Conservation (phyloP, 257 asterid species). For the Handroanthus guayacan region DNA sequence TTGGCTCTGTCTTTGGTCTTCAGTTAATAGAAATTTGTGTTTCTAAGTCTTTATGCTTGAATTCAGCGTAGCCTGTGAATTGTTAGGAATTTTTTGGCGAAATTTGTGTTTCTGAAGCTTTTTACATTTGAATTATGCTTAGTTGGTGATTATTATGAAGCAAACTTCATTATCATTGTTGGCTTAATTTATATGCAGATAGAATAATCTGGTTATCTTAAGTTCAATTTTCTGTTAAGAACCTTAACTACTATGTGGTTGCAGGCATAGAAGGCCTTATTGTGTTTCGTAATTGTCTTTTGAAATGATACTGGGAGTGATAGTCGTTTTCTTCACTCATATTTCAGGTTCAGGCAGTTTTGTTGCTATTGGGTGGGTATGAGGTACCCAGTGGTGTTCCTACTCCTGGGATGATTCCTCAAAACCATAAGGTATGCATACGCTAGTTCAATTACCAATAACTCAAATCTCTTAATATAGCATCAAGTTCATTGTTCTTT, state of each 20-base stretch:
- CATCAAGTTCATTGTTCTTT: constrained; percentile 24
- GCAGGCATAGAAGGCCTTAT: background rate
- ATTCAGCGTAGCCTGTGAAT: background rate
- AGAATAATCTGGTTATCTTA: background rate
- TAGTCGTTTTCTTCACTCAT: background rate
- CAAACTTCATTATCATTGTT: background rate
- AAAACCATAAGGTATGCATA: constrained; percentile 69
- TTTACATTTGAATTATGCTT: background rate
- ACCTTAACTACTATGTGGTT: background rate
- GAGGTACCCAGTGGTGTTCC: constrained; percentile 87
- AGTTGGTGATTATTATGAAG: background rate
- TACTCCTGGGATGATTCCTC: constrained; percentile 68
- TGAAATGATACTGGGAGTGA: constrained; percentile 21
- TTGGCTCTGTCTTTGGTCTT: constrained; percentile 3
- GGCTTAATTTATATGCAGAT: background rate
- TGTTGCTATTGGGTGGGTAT: constrained; percentile 85
- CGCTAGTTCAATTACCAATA: constrained; percentile 19
- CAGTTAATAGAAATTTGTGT: constrained; percentile 20
- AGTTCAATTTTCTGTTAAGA: background rate
- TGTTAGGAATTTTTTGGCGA: background rate
- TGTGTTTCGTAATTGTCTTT: constrained; percentile 1
- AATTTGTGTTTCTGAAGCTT: background rate
- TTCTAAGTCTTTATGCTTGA: constrained; percentile 1
- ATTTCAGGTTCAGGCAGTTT: constrained; percentile 88
- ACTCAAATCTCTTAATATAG: constrained; percentile 2